A percentile compares a stretch with the other conserved stretches of the same genome.
These are phyloP conservation scores for Kazachstania kunashirensis DNA, from an alignment of 805 yeast species.

Conservation along the genomic window DNA sequence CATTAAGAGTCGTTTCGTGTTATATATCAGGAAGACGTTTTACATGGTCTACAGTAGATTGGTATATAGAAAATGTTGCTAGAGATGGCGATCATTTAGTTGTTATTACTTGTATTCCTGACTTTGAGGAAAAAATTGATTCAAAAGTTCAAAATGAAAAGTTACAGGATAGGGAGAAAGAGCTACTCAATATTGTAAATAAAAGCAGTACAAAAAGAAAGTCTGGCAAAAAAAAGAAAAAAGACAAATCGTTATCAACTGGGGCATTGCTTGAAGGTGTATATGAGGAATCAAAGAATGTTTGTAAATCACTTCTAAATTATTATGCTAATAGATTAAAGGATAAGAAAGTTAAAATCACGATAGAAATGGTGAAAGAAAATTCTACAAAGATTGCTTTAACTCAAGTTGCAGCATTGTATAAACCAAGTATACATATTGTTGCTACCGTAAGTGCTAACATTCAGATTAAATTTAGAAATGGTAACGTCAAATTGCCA, in stretches of 20 bases:
- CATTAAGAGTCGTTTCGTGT: slow-evolving; percentile 41
- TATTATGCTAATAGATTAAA: slow-evolving; percentile 21
- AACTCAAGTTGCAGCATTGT: slow-evolving; percentile 17
- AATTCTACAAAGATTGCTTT: slow-evolving; percentile 19
- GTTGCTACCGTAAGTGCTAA: slow-evolving; percentile 29
- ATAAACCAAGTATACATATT: slow-evolving; percentile 25
- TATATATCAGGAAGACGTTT: slow-evolving; percentile 57
- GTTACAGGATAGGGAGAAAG: slow-evolving; percentile 6
- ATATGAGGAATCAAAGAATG: slow-evolving; percentile 19
- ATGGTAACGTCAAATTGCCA: slow-evolving; percentile 28
- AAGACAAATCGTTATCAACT: slow-evolving; percentile 4
- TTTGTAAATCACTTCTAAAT: slow-evolving; percentile 17
- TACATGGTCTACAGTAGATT: slow-evolving; percentile 69
- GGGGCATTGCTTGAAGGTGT: slow-evolving; percentile 19
- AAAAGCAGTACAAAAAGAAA: neutral
- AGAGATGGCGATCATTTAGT: slow-evolving; percentile 58
- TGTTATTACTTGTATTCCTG: slow-evolving; percentile 44
- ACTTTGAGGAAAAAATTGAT: slow-evolving; percentile 19
- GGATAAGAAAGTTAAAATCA: slow-evolving; percentile 21
- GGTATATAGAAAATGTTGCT: slow-evolving; percentile 47
- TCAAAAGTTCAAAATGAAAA: slow-evolving; percentile 6
- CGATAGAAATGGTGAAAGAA: slow-evolving; percentile 26
- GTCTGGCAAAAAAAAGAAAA: neutral
- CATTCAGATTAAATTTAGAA: slow-evolving; percentile 29
- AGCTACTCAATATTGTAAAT: neutral